A percentile compares a stretch with the other conserved stretches of the same genome.
These are phyloP conservation scores for Coemansia sp. DNA, from an alignment of 192 early-diverging fungal species.

Conservation along the genomic window DNA sequence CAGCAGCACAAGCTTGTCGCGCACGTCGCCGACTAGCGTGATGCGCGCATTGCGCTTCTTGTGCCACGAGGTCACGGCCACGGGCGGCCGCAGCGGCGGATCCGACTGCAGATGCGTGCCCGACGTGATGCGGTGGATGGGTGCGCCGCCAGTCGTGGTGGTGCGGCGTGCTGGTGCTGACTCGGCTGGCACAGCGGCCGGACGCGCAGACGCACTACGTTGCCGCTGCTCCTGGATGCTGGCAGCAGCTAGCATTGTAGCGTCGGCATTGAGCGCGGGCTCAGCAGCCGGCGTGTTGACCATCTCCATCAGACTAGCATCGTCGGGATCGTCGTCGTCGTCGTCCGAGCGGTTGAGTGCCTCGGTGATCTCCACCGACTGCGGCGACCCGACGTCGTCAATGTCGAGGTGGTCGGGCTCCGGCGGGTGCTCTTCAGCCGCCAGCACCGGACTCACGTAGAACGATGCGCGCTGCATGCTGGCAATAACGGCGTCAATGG, in stretches of 20 bases:
- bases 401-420: conserved; percentile 54
- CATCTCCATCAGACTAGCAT: conserved; percentile 55
- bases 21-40: conserved; percentile 92
- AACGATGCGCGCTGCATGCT: conserved; percentile 44
- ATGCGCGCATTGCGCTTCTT: conserved; percentile 63
- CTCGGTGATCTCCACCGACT: conserved; percentile 51
- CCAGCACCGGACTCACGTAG: conserved; percentile 45
- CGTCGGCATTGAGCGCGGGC: conserved; percentile 36
- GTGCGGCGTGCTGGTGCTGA: conserved; percentile 11
- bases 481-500: conserved; percentile 16
- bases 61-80: conserved; percentile 56
- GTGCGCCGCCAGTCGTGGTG: conserved; percentile 9
- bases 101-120: conserved; percentile 55
- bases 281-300: conserved; percentile 57
- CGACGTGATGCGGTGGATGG: conserved; percentile 51
- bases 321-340: conserved; percentile 51
- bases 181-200: conserved; percentile 37
- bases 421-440: conserved; percentile 41
- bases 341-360: conserved; percentile 52
- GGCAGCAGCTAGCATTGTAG: conserved; percentile 32
- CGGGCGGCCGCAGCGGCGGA: conserved; percentile 49
- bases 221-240: conserved; percentile 44
- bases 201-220: conserved; percentile 11
- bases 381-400: conserved; percentile 26
- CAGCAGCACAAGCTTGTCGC: conserved; percentile 80